phyloP scores from a whole-genome alignment of 192 early-diverging fungal genomes.

The Coemansia sp. region DNA sequence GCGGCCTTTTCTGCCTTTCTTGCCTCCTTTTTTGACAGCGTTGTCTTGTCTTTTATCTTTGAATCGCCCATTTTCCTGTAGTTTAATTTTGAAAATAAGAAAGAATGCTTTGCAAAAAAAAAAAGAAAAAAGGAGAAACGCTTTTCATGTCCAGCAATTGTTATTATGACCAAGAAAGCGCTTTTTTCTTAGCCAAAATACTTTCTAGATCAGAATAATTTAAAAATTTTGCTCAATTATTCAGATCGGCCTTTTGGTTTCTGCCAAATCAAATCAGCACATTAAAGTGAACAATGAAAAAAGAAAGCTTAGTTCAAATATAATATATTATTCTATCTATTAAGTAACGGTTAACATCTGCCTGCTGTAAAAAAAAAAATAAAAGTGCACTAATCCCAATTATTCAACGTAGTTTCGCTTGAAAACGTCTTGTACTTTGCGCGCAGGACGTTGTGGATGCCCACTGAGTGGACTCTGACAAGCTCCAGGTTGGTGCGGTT shows the following conservation, averaged over 20 bases:
- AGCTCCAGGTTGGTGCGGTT: constrained; percentile 66
- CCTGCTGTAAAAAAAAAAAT: neutral
- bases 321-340: too few relatives aligned
- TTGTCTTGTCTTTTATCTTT: neutral
- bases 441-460: constrained; percentile 38
- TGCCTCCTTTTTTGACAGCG: neutral
- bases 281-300: neutral
- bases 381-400: neutral
- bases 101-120: neutral
- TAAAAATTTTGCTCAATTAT: too few relatives aligned
- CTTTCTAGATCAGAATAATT: neutral
- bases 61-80: constrained; percentile 4
- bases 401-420: neutral
- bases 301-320: neutral
- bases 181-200: neutral
- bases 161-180: neutral
- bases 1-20: constrained; percentile 10
- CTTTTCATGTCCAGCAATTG: neutral
- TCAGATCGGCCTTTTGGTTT: neutral
- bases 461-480: constrained; percentile 39
- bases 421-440: constrained; percentile 7
- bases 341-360: too few relatives aligned
- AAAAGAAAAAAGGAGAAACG: constrained; percentile 7
- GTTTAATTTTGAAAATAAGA: neutral
- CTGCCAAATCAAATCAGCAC: neutral